These are phyloP conservation scores for Solanum appendiculatum DNA, from an alignment of 257 asterid species.

Conservation along the genomic window DNA sequence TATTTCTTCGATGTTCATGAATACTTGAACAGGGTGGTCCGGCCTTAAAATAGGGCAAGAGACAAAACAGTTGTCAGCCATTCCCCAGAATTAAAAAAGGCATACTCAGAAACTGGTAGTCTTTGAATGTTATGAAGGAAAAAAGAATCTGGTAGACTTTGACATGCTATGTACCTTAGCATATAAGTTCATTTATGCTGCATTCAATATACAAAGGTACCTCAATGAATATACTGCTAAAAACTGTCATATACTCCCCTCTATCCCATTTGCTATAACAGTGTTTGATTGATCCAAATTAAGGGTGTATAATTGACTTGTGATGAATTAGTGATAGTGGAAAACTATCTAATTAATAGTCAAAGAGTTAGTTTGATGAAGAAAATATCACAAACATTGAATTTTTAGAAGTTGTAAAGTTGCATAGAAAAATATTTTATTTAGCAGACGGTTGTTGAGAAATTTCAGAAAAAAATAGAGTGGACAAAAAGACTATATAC, in stretches of 20 bases:
- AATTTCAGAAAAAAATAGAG: background rate
- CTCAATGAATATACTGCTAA: background rate
- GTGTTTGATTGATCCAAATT: background rate
- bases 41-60: slow-evolving; percentile 20
- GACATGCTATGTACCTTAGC: background rate
- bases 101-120: background rate
- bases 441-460: background rate
- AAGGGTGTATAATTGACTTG: background rate
- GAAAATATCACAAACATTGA: background rate
- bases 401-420: background rate
- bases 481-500: background rate
- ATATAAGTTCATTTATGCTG: background rate
- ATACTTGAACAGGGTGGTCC: slow-evolving; percentile 25
- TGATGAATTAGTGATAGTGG: background rate
- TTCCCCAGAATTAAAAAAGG: background rate
- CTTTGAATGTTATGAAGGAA: background rate
- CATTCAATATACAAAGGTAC: background rate
- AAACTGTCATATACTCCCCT: background rate
- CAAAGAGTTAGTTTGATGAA: background rate
- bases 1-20: slow-evolving; percentile 30
- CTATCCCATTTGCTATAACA: background rate
- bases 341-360: background rate
- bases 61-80: background rate
- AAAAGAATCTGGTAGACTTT: background rate
- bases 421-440: background rate